Evolutionary conservation across 768 basidiomycete genomes (phyloP).

Genomic region (Boletus edulis): DNA sequence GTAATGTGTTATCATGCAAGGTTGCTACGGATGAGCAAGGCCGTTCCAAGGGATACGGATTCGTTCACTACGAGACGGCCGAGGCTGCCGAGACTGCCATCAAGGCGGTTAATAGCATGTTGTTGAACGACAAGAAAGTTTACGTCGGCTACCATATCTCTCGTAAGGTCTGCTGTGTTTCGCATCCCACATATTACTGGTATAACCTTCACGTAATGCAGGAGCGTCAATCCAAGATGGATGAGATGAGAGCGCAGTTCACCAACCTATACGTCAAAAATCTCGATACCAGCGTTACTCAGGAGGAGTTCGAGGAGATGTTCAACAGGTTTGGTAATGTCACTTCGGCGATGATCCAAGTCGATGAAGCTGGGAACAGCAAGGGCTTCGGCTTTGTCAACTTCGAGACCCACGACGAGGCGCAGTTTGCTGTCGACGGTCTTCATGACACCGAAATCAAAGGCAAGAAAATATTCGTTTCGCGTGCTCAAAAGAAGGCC

Average conservation of each 20-base stretch:
- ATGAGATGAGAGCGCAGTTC: constrained; percentile 96
- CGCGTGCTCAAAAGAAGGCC: constrained; percentile 96
- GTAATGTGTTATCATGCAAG: constrained; percentile 98
- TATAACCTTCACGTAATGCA: constrained; percentile 25
- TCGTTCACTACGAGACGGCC: constrained; percentile 98
- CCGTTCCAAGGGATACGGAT: constrained; percentile 95
- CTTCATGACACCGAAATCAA: constrained; percentile 84
- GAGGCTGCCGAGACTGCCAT: constrained; percentile 96
- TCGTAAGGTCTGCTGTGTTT: constrained; percentile 65
- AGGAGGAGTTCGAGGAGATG: constrained; percentile 83
- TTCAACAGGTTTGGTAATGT: constrained; percentile 78
- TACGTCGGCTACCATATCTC: constrained; percentile 97
- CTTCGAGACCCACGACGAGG: constrained; percentile 90
- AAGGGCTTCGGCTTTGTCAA: constrained; percentile 99
- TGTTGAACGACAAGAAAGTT: constrained; percentile 99
- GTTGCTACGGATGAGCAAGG: constrained; percentile 96
- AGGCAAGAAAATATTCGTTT: constrained; percentile 90
- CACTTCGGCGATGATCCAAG: constrained; percentile 83
- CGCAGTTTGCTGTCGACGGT: constrained; percentile 82
- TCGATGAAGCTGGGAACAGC: constrained; percentile 88
- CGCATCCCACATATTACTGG: too few relatives aligned
- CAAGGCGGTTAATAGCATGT: constrained; percentile 98
- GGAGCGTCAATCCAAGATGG: constrained; percentile 98
- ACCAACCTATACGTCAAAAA: constrained; percentile 99
- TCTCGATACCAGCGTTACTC: constrained; percentile 76